Evolutionary conservation across 352 stramenopile species (phyloP), one percentile per base, ranked within the genome.

Genomic region (Phytopythium vexans): DNA sequence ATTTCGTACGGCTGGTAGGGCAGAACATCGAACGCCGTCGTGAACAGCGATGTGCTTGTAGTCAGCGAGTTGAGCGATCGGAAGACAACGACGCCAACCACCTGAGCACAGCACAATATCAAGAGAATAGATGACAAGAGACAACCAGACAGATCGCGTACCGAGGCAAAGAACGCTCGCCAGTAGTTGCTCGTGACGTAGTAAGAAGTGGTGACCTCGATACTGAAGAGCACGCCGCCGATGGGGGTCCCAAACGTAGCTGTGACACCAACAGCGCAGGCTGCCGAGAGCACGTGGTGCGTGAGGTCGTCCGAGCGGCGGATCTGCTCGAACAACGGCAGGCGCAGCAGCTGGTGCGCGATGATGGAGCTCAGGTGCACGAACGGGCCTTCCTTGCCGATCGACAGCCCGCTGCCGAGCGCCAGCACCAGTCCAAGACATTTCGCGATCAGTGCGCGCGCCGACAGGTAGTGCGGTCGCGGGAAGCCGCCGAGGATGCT

Each of bases 131-230:
- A 2, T 8, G 14, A 39, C 9, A 3, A 39, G 27, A 9, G 44
- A 38, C 14, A 50, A 31, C 11, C 10, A 50, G n/a, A 31, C 34
- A 34, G 45, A 8, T 47, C 63, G 62, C 21, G 21, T 27, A 27
- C 48, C 8, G 88, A 92, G 27, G 79, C 86, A 56, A 97, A 92
- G 69, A 97, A 96, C 3, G 81, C 84, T n/a, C 82, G 77, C 75
- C 86, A 95, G 57, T 96, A 93, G 62, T 94, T 95, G 42, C 72
- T 84, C 39, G 83, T 89, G 55, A 93, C 77, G 73, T 96, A 97
- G 62, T 88, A 89, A 33, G 81, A 89, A 34, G 77, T 86, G 0
- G 89, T 97, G 49, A 94, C 84, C 52, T 92, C 82, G 35, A 92
- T 88, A 53, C 70, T 86, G 49, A 92, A 92, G 4, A 92, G 61